These are phyloP conservation scores for Acer saccharum DNA, from an alignment of 345 rosid genomes.

Conservation along the genomic window DNA sequence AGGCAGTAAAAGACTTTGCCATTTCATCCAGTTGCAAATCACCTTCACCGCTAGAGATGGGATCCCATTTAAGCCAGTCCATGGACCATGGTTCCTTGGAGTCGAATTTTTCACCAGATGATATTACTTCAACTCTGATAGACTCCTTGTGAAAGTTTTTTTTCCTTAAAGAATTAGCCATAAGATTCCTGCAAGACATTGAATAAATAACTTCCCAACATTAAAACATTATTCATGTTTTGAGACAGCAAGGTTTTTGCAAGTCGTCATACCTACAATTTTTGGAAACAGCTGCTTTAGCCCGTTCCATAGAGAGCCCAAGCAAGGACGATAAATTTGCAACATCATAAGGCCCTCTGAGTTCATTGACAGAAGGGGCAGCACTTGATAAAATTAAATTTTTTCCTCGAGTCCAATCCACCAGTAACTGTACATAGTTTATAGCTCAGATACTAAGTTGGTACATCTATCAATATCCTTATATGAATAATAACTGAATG, in stretches of 20 bases:
- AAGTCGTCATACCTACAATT: constrained; percentile 67
- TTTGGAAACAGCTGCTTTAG: constrained; percentile 74
- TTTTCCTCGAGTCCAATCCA: constrained; percentile 87
- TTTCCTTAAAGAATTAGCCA: constrained; percentile 66
- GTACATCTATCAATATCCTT: background rate
- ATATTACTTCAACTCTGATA: constrained; percentile 58
- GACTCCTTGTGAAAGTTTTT: constrained; percentile 72
- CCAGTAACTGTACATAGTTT: constrained; percentile 53
- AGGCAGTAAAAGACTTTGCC: constrained; percentile 52
- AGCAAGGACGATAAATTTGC: constrained; percentile 71
- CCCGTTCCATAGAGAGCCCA: constrained; percentile 71
- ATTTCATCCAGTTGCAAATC: constrained; percentile 76
- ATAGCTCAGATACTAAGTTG: constrained; percentile 4
- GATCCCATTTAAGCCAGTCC: constrained; percentile 82
- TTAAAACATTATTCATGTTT: constrained; percentile 12
- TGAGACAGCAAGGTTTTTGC: constrained; percentile 8
- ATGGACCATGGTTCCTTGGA: constrained; percentile 39
- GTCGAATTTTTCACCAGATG: constrained; percentile 41
- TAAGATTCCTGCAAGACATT: constrained; percentile 52
- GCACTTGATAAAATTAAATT: constrained; percentile 79
- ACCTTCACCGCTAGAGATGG: constrained; percentile 84
- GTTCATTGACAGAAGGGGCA: constrained; percentile 64
- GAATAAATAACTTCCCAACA: constrained; percentile 8
- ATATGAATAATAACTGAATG: background rate
- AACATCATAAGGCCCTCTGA: constrained; percentile 90